Evolutionary conservation across 2,329 filamentous ascomycete genomes (phyloP).

Genomic region (Tolypocladium cylindrosporum): DNA sequence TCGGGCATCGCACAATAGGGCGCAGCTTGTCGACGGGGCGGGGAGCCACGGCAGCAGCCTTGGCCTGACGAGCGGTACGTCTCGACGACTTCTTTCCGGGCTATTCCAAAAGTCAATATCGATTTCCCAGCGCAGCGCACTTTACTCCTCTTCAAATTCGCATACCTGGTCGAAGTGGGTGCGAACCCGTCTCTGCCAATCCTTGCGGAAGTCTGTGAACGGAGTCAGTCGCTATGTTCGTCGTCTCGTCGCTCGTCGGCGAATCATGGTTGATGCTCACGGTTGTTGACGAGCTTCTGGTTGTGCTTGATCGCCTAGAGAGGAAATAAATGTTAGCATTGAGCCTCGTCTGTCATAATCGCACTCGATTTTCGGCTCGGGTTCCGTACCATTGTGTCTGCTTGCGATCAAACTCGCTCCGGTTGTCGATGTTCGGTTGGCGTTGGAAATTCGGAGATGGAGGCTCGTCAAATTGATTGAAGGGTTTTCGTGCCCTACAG

Average conservation of each 20-base stretch:
- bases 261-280: slow-evolving; percentile 41
- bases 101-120: slow-evolving; percentile 41
- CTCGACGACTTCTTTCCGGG: slow-evolving; percentile 92
- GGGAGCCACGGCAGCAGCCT: slow-evolving; percentile 91
- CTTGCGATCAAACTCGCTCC: slow-evolving; percentile 40
- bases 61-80: slow-evolving; percentile 82
- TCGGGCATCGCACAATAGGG: slow-evolving; percentile 94
- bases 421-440: slow-evolving; percentile 30
- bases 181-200: slow-evolving; percentile 98
- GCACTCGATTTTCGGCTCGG: slow-evolving; percentile 12
- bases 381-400: slow-evolving; percentile 42
- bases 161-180: slow-evolving; percentile 99
- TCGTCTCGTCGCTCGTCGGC: slow-evolving; percentile 12
- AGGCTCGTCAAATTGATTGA: slow-evolving; percentile 29
- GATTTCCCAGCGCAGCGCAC: background rate
- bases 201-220: slow-evolving; percentile 87
- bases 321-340: slow-evolving; percentile 22
- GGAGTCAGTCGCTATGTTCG: slow-evolving; percentile 28
- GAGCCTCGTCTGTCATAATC: slow-evolving; percentile 11
- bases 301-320: slow-evolving; percentile 96
- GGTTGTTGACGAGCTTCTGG: slow-evolving; percentile 95
- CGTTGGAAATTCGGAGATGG: slow-evolving; percentile 27
- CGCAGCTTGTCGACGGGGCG: slow-evolving; percentile 95
- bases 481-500: slow-evolving; percentile 33
- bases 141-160: slow-evolving; percentile 5